Evolutionary conservation across 352 stramenopile species (phyloP), one percentile per base, ranked within the genome.

Genomic region (Phytophthora melonis): DNA sequence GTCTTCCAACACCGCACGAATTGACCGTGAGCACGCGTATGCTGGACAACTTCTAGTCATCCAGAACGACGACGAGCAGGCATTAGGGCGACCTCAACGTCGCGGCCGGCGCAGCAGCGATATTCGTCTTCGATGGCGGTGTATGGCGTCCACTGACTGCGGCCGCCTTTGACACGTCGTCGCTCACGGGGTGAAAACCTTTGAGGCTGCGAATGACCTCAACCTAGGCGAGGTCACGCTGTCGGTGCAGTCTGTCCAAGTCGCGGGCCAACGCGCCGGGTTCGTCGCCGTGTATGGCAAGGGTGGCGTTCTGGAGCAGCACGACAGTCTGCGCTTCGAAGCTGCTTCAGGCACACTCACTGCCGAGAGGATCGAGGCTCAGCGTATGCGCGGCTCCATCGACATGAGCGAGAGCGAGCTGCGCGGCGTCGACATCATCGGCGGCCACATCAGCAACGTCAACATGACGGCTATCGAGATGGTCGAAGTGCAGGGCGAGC

Each of bases 381-480:
- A 81, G 7, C 76, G 75, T n/a, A 59, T 95, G 27, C 66, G 81
- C n/a, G 87, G 84, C 14, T 83, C 84, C n/a, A 93, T 95, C 50
- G 89, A 94, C 61, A 91, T 93, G 87, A 82, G 79, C 10, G 80
- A 94, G 58, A 92, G 87, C 36, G 86, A 93, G 57, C 66, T 93
- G 19, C 78, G 74, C 11, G 65, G 83, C 25, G 87, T 95, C 6
- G 87, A 93, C 45, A 93, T 94, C 61, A 68, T 92, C 18, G 86
- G 86, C 19, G 89, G 87, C 3, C 84, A 93, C 66, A 92, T 93
- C 54, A 90, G 88, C 68, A 86, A 82, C 63, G 85, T 93, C 62
- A 93, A 93, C 59, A 83, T 95, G 83, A 92, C 85, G 9, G 84
- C 73, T 11, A 77, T 93, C 52, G 79, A 86, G 56, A 83, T 86